Percentiles rank a stretch among this genome's conserved stretches.
These are phyloP conservation scores for Mycosarcoma maydis DNA, from an alignment of 1,284 basidiomycete species.

Conservation along the genomic window DNA sequence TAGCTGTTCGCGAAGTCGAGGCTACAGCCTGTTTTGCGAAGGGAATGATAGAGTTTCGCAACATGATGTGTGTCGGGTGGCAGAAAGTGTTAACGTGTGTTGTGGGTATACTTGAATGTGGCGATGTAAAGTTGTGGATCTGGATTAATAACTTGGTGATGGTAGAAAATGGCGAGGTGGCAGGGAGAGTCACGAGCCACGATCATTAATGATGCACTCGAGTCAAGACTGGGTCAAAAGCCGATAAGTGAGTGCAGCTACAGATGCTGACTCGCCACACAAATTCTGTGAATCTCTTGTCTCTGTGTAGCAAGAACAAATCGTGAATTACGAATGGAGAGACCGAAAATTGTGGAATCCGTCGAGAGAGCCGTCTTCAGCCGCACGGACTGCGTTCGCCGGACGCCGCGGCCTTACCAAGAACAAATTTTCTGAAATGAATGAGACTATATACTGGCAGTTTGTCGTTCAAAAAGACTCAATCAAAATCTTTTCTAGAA, in stretches of 20 bases:
- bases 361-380: neutral
- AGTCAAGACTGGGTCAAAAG: neutral
- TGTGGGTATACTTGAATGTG: too few relatives aligned
- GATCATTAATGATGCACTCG: neutral
- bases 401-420: too few relatives aligned
- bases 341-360: conserved; percentile 2
- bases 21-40: conserved; percentile 39
- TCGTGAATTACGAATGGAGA: too few relatives aligned
- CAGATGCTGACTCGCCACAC: neutral
- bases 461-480: too few relatives aligned
- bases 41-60: conserved; percentile 42
- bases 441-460: too few relatives aligned
- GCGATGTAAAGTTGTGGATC: too few relatives aligned
- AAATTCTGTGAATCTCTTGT: too few relatives aligned
- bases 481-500: too few relatives aligned
- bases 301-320: too few relatives aligned
- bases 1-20: conserved; percentile 31
- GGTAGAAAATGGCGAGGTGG: neutral
- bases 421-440: neutral
- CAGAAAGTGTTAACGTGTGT: too few relatives aligned
- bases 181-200: too few relatives aligned
- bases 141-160: too few relatives aligned
- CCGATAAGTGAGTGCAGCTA: neutral
- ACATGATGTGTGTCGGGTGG: conserved; percentile 17
- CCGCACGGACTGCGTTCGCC: neutral